Evolutionary conservation across 768 basidiomycete species (phyloP), one percentile per base, ranked within the genome.

Genomic region (Amanita rimosa): DNA sequence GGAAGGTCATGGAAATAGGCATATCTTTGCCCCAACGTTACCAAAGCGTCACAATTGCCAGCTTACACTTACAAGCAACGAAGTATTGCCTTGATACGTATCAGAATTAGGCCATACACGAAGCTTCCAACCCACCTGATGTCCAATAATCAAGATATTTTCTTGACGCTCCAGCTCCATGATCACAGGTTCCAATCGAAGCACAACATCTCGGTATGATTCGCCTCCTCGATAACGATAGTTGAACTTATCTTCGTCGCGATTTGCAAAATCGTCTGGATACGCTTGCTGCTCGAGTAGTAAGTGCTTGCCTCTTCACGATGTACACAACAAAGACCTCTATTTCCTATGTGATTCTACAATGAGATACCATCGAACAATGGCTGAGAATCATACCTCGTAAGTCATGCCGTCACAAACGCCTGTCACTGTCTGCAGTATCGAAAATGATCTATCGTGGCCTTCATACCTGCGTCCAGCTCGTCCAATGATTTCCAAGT

Each of bases 331-430:
- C 19, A 44, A 58, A 31, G 49, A 89, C 94, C 75, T 94, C 94
- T 50, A 99, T 98, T 73, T 98, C 95, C 69, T 72, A 41, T n/a
- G 24, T 19, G 9, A 33, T 14, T 29, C 8, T 11, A 36, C 11
- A 4, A 33, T 24, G 26, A 38, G 13, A 44, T n/a, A 10, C 39
- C 44, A 49, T 10, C n/a, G n/a, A 44, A n/a, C 37, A 37, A 27
- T n/a, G n/a, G 39, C 42, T 42, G 40, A 26, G 19, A 41, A 11
- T 21, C 57, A 22, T 57, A 68, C 70, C 60, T 91, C 85, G 57
- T 99, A 99, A 3, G 96, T 98, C 96, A 99, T 98, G 13, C 85
- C 96, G 65, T 99, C 96, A 59, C 96, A 99, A 29, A 99, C 96
- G 21, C 96, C 70, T 72, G 14, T 8, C 21, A 5, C 5, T 31